Base-by-base conservation (phyloP, 169 alveolate species). In the Plasmodium reichenowi region DNA sequence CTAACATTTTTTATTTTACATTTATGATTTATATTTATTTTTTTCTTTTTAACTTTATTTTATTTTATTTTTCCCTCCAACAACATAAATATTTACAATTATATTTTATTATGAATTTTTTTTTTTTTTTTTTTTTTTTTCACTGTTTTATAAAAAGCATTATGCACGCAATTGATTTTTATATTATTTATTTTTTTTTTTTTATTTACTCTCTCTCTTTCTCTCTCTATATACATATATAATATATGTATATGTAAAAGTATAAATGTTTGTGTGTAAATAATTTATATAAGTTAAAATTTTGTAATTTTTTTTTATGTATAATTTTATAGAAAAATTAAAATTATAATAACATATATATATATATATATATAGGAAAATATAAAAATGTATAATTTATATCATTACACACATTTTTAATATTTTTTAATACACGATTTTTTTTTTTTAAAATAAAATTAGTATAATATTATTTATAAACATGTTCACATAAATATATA, bases 191-290 rank as follows among this genome's bases (percentile, higher is more conserved):
- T 66, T 9, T 17, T 8, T 66, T 29, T 29, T 66, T 13, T 60
- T 76, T 63, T 64, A 32, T 63, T 76, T 63, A 64, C 66, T 76
- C 26, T 52, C 26, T 52, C 47, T 43, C 75, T 63, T 62, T 76
- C 66, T 63, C 89, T 76, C 89, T 76, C 76, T 76, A 68, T 64
- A 63, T 32, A 32, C 7, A 32, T 32, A 32, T 32, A 32, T 5
- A 32, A 32, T 32, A 32, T 32, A 32, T 20, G 26, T 66, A 22
- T 72, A 26, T 26, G 38, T 26, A 22, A 58, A 74, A 74, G 47
- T 68, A 50, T 24, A 59, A 66, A 74, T 29, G 32, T 64, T n/a
- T 74, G 88, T 74, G 88, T 64, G 75, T 76, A 76, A 76, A n/a
- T 26, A n/a, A 63, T 63, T 47, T 66, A 58, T 17, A 29, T 52